These are phyloP conservation scores for Beauveria brongniartii DNA, from an alignment of 2,329 filamentous ascomycete species.

Conservation along the genomic window DNA sequence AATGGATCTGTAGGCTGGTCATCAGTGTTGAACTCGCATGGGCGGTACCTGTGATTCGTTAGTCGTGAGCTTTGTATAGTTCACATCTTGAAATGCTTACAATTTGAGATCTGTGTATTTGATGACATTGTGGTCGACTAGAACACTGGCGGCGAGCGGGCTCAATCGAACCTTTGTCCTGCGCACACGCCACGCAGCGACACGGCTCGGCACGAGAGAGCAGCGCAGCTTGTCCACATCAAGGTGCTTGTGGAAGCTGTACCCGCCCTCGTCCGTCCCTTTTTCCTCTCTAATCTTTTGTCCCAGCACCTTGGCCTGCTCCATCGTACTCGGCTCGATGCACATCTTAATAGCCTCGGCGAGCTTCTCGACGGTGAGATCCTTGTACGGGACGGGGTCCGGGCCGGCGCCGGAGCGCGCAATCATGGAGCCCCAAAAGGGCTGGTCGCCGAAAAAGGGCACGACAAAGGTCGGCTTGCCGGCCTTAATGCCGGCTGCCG, in stretches of 20 bases:
- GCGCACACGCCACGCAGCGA: slow-evolving; percentile 68
- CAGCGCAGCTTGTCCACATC: slow-evolving; percentile 61
- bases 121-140: slow-evolving; percentile 57
- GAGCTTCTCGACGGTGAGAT: slow-evolving; percentile 57
- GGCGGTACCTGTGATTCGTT: slow-evolving; percentile 32
- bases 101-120: slow-evolving; percentile 66
- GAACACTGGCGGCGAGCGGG: slow-evolving; percentile 60
- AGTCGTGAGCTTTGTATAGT: slow-evolving; percentile 5
- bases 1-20: slow-evolving; percentile 74
- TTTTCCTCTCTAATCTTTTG: slow-evolving; percentile 58
- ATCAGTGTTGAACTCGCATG: slow-evolving; percentile 65
- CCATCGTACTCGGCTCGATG: slow-evolving; percentile 49
- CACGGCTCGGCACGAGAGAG: slow-evolving; percentile 55
- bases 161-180: slow-evolving; percentile 61
- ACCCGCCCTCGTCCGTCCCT: slow-evolving; percentile 54
- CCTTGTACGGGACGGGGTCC: slow-evolving; percentile 58
- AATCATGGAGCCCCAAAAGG: slow-evolving; percentile 76
- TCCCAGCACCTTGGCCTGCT: slow-evolving; percentile 50
- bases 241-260: slow-evolving; percentile 64
- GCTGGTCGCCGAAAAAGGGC: slow-evolving; percentile 81
- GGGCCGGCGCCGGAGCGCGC: slow-evolving; percentile 65
- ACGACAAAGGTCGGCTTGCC: slow-evolving; percentile 76
- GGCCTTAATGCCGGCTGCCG: slow-evolving; percentile 73
- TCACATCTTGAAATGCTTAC: slow-evolving; percentile 33
- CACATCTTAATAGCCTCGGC: slow-evolving; percentile 56